A percentile compares a stretch with the other conserved stretches of the same genome.
These are phyloP conservation scores for Immersiella caudata DNA, from an alignment of 495 filamentous ascomycete genomes.

Conservation along the genomic window DNA sequence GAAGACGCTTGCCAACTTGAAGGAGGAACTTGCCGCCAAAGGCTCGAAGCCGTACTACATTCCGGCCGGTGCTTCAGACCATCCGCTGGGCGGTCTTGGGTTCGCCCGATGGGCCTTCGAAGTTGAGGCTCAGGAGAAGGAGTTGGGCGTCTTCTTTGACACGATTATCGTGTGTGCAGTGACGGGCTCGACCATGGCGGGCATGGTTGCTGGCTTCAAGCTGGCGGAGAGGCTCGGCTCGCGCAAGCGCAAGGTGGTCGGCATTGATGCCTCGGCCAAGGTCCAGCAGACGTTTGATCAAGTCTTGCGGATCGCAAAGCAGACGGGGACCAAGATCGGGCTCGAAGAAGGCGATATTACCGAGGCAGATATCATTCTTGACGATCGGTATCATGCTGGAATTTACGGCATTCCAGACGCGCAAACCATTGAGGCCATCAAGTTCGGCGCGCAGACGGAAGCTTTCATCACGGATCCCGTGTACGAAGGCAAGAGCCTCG, in stretches of 20 bases:
- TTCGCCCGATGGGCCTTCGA: conserved; percentile 69
- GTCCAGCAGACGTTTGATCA: conserved; percentile 57
- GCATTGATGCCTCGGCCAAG: conserved; percentile 66
- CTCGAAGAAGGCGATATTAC: conserved; percentile 56
- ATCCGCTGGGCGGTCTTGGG: conserved; percentile 65
- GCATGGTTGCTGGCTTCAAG: conserved; percentile 67
- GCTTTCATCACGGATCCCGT: conserved; percentile 70
- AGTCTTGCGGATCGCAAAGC: conserved; percentile 62
- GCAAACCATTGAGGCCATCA: conserved; percentile 62
- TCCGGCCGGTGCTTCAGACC: conserved; percentile 65
- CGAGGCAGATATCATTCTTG: conserved; percentile 58
- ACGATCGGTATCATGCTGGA: conserved; percentile 64
- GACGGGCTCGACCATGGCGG: conserved; percentile 64
- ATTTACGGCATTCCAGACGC: conserved; percentile 62
- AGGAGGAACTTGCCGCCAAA: conserved; percentile 44
- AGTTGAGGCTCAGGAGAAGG: conserved; percentile 59
- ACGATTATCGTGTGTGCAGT: conserved; percentile 65
- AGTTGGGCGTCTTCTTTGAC: conserved; percentile 60
- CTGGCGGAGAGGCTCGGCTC: conserved; percentile 48
- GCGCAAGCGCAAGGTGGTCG: conserved; percentile 54
- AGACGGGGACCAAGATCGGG: conserved; percentile 61
- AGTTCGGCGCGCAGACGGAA: conserved; percentile 62
- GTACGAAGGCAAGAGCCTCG: conserved; percentile 69
- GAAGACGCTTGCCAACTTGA: conserved; percentile 49
- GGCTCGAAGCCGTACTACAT: conserved; percentile 66